Evolutionary conservation across 148 eudicot species (phyloP).

Genomic region (Selenicereus undatus): DNA sequence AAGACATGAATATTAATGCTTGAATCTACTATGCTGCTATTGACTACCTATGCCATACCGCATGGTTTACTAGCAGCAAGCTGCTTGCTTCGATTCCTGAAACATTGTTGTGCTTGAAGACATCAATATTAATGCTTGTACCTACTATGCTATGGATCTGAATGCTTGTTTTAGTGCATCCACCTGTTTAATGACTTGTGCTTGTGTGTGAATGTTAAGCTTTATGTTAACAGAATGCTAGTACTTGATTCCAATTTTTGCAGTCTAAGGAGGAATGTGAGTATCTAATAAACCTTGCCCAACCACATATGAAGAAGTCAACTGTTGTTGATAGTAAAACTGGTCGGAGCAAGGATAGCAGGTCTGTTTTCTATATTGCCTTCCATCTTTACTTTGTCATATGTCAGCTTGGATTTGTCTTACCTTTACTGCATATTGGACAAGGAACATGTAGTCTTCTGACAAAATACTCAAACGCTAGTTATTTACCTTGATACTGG

Average conservation of each 20-base stretch:
- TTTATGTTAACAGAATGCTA: conserved; percentile 9
- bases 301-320: conserved; percentile 83
- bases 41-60: too few relatives aligned
- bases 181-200: neutral
- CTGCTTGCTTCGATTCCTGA: neutral
- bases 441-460: neutral
- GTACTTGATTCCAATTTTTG: conserved; percentile 8
- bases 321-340: conserved; percentile 95
- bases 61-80: neutral
- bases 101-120: conserved; percentile 1
- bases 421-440: neutral
- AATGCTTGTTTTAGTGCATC: neutral
- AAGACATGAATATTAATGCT: neutral
- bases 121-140: neutral
- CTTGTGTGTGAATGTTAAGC: neutral
- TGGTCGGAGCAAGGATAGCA: conserved; percentile 89
- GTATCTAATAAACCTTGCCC: conserved; percentile 74
- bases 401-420: neutral
- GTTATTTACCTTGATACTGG: conserved; percentile 8
- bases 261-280: conserved; percentile 94
- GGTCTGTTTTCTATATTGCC: conserved; percentile 39
- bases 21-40: neutral
- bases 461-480: neutral
- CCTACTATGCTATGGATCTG: neutral
- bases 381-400: neutral